Conservation (phyloP, 257 asterid species). For the Solanum sejunctum region DNA sequence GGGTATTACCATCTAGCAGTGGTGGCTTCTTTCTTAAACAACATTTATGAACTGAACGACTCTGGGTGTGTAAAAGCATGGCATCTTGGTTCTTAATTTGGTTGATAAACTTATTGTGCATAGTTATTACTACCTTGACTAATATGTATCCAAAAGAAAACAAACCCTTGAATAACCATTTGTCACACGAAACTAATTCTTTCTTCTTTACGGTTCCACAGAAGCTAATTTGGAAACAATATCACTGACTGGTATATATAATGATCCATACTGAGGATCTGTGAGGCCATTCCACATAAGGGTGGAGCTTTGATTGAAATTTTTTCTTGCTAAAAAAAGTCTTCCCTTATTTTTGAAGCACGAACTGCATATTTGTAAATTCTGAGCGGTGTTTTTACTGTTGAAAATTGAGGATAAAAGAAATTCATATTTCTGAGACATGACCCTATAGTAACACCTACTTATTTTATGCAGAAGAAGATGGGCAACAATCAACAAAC, state of each 20-base stretch:
- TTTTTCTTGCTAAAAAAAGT: neutral
- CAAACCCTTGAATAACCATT: neutral
- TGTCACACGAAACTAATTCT: neutral
- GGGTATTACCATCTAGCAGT: neutral
- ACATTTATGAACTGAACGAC: neutral
- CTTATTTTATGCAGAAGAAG: conserved; percentile 42
- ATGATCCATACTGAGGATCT: neutral
- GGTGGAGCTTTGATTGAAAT: neutral
- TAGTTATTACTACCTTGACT: neutral
- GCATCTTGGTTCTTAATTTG: neutral
- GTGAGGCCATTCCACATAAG: neutral
- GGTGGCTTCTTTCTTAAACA: neutral
- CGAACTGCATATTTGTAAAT: neutral
- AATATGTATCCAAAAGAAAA: neutral
- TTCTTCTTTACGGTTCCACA: neutral
- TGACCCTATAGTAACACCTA: neutral
- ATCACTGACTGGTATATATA: neutral
- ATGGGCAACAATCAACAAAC: conserved; percentile 51
- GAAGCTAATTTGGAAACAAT: neutral
- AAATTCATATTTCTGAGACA: neutral
- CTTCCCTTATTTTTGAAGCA: neutral
- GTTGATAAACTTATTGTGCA: neutral
- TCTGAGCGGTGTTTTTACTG: neutral
- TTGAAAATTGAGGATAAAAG: neutral
- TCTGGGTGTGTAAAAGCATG: neutral